Evolutionary conservation across 495 filamentous ascomycete genomes (phyloP), one percentile per base, ranked within the genome.

Genomic region (Xylaria nigripes): DNA sequence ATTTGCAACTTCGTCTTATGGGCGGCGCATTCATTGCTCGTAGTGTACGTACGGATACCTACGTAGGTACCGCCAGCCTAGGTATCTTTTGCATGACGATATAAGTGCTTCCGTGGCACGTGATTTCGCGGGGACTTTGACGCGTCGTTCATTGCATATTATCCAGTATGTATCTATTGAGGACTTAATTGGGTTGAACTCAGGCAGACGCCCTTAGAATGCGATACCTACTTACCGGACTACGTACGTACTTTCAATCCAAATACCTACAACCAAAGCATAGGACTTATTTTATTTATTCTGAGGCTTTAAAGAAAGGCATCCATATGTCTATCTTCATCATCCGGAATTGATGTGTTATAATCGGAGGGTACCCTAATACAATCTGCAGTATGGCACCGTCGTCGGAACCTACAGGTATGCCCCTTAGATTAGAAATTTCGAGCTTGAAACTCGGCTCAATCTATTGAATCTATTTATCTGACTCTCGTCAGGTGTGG

Each of bases 401-500:
- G 24, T 43, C 58, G 41, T 59, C 61, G 30, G 57, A 60, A 41
- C 46, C 56, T 13, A 52, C 51, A 15, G 55, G 64, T 64, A 55
- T 12, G 55, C 51, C 30, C 48, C 4, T 8, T 43, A 15, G 15
- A 24, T 1, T 18, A 3, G 12, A 18, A 16, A 2, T 9, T n/a
- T 16, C 24, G 41, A 30, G 15, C 8, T 43, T 22, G 1, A 30
- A 19, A 13, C 5, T 15, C 29, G 16, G 0, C 29, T 21, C 34
- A 44, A 19, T 29, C n/a, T 16, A 16, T 16, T 40, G 40, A 44
- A 3, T 9, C 27, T 50, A 6, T 40, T 18, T 16, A 25, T 24
- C 53, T 49, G 18, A 49, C 40, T 23, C 10, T 13, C 43, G 29
- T 13, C 59, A 90, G 87, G 79, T 34, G 78, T 83, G 61, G 90